A percentile compares a stretch with the other conserved stretches of the same genome.
These are phyloP conservation scores for Hypoxylon intermedium DNA, from an alignment of 495 filamentous ascomycete species.

Conservation along the genomic window DNA sequence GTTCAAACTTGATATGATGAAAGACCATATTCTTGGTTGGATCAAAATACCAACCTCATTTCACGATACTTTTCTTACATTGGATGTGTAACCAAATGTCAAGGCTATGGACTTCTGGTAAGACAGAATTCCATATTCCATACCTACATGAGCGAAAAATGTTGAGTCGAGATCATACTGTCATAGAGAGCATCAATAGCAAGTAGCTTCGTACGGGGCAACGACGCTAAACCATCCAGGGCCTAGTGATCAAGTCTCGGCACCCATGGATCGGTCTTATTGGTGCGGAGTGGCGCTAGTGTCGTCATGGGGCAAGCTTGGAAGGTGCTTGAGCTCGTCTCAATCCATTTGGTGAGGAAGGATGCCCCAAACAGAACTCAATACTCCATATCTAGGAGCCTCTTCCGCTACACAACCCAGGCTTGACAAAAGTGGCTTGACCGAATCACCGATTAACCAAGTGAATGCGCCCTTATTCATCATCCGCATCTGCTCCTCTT, in stretches of 20 bases:
- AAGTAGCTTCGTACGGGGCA: not conserved
- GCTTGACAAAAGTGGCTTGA: not conserved
- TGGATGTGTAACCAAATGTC: too few relatives aligned
- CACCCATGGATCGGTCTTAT: constrained; percentile 27
- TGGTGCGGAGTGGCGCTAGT: constrained; percentile 28
- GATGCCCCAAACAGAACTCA: constrained; percentile 18
- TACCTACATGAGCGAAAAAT: too few relatives aligned
- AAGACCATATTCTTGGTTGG: too few relatives aligned
- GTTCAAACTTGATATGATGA: too few relatives aligned
- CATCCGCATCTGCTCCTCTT: not conserved
- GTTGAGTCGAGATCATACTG: too few relatives aligned
- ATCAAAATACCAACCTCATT: too few relatives aligned
- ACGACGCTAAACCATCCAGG: constrained; percentile 10
- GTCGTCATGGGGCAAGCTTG: constrained; percentile 39
- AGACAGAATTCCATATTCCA: too few relatives aligned
- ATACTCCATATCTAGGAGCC: too few relatives aligned
- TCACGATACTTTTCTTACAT: too few relatives aligned
- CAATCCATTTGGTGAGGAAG: not conserved
- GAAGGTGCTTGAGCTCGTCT: constrained; percentile 4
- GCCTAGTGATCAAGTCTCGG: constrained; percentile 23
- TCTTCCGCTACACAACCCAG: constrained; percentile 2
- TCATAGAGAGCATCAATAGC: constrained; percentile 1
- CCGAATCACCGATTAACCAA: not conserved
- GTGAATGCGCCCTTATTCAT: constrained; percentile 1
- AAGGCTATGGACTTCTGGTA: too few relatives aligned